Evolutionary conservation across 2,329 filamentous ascomycete genomes (phyloP), one percentile per base, ranked within the genome.

Genomic region (Orbilia quercus): DNA sequence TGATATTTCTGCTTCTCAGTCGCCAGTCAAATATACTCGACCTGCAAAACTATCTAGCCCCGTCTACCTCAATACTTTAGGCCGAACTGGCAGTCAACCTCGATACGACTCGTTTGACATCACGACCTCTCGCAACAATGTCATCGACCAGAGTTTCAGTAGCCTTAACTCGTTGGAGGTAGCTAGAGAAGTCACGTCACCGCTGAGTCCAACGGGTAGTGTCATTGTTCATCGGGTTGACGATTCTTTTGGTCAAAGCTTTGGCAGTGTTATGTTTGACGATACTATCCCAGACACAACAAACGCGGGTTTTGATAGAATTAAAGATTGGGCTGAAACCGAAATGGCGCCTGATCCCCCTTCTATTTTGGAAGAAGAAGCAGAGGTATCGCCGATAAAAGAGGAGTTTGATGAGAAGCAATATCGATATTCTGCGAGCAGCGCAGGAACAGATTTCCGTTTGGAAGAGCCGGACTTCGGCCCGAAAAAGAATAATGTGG

Each of bases 381-480:
- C 53, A 23, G 67, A 65, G 45, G 69, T 73, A 11, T 73, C 69
- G 11, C 69, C 69, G 22, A 51, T 73, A 7, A 73, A 62, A 34
- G 69, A 73, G 6, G 54, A 59, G 7, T 72, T 54, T 55, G 66
- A 58, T 28, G 59, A 65, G 7, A 40, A 23, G 12, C 14, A 22
- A 2, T 62, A 60, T 36, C 47, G 57, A 18, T 45, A 55, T 36
- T 50, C 65, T 4, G 23, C 47, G n/a, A 57, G 57, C 18, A 54
- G 69, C 28, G 54, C 60, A 18, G 25, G 40, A 11, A 22, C 23
- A 7, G 42, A 50, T 23, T n/a, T 59, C 7, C 18, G 23, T 7
- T 11, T 45, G 18, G 54, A 66, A n/a, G 48, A 42, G 31, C 40
- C 54, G 7, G 45, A 65, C 9, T 23, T 60, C 55, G 50, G 31